phyloP scores from a whole-genome alignment of 352 stramenopile genomes.

The Phytophthora sp. region DNA sequence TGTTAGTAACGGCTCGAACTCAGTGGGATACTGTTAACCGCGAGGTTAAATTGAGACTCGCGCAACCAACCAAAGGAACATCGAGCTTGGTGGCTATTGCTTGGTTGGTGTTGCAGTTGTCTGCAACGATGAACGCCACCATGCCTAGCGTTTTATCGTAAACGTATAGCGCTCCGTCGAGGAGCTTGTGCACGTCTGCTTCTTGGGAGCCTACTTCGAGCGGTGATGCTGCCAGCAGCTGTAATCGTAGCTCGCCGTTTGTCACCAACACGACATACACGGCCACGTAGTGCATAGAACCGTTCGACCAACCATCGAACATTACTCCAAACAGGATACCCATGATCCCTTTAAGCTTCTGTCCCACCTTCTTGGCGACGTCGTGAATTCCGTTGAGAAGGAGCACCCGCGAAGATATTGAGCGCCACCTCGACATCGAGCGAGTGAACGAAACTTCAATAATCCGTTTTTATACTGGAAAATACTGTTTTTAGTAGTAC shows the following conservation, averaged over 20 bases:
- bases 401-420: background rate
- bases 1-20: background rate
- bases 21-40: background rate
- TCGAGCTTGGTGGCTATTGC: no score
- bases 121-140: slow-evolving; percentile 4
- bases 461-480: no score
- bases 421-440: background rate
- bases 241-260: background rate
- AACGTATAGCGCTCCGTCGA: slow-evolving; percentile 5
- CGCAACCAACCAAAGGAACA: background rate
- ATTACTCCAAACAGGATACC: no score
- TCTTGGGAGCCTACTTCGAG: slow-evolving; percentile 4
- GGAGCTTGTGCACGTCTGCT: slow-evolving; percentile 13
- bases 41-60: background rate
- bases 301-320: background rate
- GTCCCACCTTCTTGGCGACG: slow-evolving; percentile 13
- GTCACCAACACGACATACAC: slow-evolving; percentile 1
- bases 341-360: background rate
- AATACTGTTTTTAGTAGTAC: no score
- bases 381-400: background rate
- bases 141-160: slow-evolving; percentile 21
- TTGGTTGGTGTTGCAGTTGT: slow-evolving; percentile 6
- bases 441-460: no score
- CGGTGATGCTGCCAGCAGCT: slow-evolving; percentile 2
- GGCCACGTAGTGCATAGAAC: slow-evolving; percentile 8